Base-by-base conservation (phyloP, 2,329 filamentous ascomycete genomes). In the Sporothrix euskadiensis region DNA sequence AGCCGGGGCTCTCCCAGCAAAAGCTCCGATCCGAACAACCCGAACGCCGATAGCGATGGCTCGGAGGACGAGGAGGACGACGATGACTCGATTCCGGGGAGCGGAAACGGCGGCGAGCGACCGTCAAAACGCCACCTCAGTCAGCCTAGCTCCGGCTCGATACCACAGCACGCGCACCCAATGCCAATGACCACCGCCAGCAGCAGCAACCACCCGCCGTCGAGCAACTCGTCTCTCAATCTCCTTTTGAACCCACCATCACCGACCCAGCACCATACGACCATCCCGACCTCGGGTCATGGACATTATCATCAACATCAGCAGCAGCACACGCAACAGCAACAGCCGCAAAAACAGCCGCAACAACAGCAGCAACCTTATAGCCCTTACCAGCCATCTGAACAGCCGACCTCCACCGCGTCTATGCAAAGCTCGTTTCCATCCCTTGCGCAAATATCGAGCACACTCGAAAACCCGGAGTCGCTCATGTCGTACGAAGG, bases 11-110 rank as follows among this genome's bases (percentile, higher is more conserved):
- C 73, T 22, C 44, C 56, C 56, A 73, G 35, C 52, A 69, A 44
- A 35, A 61, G 57, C 39, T 84, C 83, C 76, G 78, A 84, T 14
- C 88, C 86, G 4, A 86, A 88, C 69, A 83, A 79, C n/a, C 86
- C 84, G 30, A 85, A 87, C 66, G 79, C 74, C 57, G 83, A 85
- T 71, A 78, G 63, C 80, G 75, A 76, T 3, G 73, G 63, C 6
- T 77, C 76, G 16, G 76, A 77, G 81, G 71, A 69, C 71, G 70
- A 76, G 16, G 77, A 77, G 26, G 73, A 73, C 12, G 77, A 78
- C 9, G 73, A 73, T 32, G 75, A 75, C 47, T 75, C 77, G 7
- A 32, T 52, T 16, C 47, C n/a, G 2, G 72, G 71, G 7, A 73
- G 69, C 16, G 9, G 71, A 19, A 7, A 52, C 41, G 54, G 73